These are phyloP conservation scores for Puccinia polysora DNA, from an alignment of 1,284 basidiomycete genomes.

Conservation along the genomic window DNA sequence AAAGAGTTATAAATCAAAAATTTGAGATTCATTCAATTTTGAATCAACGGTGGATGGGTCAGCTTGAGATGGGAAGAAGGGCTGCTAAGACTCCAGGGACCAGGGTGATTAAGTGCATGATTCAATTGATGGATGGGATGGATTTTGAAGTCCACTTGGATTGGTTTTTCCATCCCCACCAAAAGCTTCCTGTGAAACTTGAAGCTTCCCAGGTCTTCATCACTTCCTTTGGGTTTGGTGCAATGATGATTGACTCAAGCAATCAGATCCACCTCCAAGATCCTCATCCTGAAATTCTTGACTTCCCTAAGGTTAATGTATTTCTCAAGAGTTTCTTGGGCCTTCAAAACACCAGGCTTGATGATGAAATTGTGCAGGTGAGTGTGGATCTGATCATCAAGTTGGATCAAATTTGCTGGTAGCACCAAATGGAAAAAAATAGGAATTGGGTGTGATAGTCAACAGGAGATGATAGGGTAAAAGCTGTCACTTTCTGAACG, in stretches of 20 bases:
- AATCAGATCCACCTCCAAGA: constrained; percentile 2
- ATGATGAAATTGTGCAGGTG: not conserved
- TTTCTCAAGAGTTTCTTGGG: not conserved
- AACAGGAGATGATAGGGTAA: not conserved
- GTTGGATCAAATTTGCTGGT: not conserved
- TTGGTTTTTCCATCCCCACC: not conserved
- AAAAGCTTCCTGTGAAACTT: not conserved
- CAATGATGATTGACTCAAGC: not conserved
- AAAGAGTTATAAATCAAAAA: not conserved
- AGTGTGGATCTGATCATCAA: constrained; percentile 1
- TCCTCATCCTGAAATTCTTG: not conserved
- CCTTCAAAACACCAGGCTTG: not conserved
- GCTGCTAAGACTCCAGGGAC: not conserved
- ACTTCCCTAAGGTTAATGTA: not conserved
- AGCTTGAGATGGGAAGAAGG: too few relatives aligned
- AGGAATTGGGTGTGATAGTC: not conserved
- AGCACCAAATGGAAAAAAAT: not conserved
- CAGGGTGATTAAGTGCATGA: not conserved
- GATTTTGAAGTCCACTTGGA: not conserved
- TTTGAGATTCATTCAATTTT: constrained; percentile 11
- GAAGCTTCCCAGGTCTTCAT: not conserved
- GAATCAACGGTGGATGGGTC: too few relatives aligned
- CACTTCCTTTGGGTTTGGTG: not conserved
- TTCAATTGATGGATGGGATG: not conserved
- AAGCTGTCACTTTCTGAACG: too few relatives aligned